Evolutionary conservation across 176 grass and related monocot genomes (phyloP), one percentile per base, ranked within the genome.

Genomic region (Carex pumila): DNA sequence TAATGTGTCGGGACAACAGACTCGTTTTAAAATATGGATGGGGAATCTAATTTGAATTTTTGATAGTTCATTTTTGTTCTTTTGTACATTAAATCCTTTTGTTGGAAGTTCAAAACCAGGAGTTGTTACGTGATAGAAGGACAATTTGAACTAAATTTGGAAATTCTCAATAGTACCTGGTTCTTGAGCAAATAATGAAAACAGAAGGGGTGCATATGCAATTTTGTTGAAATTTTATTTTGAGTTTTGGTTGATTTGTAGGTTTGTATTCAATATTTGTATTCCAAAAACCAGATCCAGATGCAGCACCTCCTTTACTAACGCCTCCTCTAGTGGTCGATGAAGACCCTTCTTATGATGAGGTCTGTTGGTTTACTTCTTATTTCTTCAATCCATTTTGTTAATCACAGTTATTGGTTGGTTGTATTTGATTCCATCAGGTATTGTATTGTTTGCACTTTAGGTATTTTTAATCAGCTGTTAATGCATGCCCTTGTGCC

Each of bases 251-350:
- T 37, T 81, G 19, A 29, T 81, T 12, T 90, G 65, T 90, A 98
- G 93, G 92, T 68, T 86, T 98, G 58, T 98, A 98, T 87, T 95
- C 91, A 49, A 89, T 52, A 64, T 95, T 98, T 93, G 93, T 95
- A 84, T 95, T 98, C 81, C 92, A 95, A 79, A 98, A 98, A 65
- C 93, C 92, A 86, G 95, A 95, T 49, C 91, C 91, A 53, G 93
- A 98, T 90, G 91, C 82, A 77, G 84, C 76, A 22, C 93, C 95
- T 31, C 92, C 92, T 2, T 67, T 92, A 85, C 69, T 90, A 80
- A 95, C 95, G 41, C 93, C 93, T 0, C 88, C 85, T 13, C 54
- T 84, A 1, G 18, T 92, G 78, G 81, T 64, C 31, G 89, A 88
- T 85, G 54, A 75, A 85, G 90, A 91, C 59, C 83, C 80, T 78